These are phyloP conservation scores for Oryza australiensis DNA, from an alignment of 176 grass and related monocot genomes.

Conservation along the genomic window DNA sequence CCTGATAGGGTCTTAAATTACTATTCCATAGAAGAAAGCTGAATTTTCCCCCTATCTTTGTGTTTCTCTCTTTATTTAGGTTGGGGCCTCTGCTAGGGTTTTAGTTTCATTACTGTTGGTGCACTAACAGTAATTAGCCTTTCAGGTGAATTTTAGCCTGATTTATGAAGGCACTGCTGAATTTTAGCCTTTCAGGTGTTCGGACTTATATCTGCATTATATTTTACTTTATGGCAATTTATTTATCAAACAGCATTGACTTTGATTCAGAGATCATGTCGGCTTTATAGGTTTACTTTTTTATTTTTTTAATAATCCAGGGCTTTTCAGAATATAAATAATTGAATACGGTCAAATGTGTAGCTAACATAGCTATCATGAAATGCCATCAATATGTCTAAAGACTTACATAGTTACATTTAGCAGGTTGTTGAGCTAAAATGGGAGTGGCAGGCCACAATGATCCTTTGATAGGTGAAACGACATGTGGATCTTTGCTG, in stretches of 20 bases:
- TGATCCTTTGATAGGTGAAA: constrained; percentile 72
- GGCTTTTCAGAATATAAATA: background rate
- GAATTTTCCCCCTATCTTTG: background rate
- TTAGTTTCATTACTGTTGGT: background rate
- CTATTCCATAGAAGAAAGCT: background rate
- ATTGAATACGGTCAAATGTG: constrained; percentile 7
- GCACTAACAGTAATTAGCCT: too few relatives aligned
- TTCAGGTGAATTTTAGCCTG: too few relatives aligned
- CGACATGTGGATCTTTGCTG: constrained; percentile 82
- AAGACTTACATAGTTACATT: background rate
- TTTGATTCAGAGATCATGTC: background rate
- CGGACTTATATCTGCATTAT: background rate
- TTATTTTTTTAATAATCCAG: background rate
- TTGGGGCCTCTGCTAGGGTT: background rate
- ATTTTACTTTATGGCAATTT: background rate
- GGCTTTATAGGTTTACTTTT: constrained; percentile 14
- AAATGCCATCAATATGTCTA: background rate
- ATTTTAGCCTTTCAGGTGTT: background rate
- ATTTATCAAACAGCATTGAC: background rate
- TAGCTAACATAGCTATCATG: background rate
- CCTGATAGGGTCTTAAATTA: background rate
- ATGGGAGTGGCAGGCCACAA: constrained; percentile 68
- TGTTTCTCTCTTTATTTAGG: constrained; percentile 14
- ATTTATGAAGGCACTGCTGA: background rate
- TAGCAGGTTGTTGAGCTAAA: constrained; percentile 51